Evolutionary conservation across 2,329 filamentous ascomycete species (phyloP).

Genomic region (Madurella fahalii): DNA sequence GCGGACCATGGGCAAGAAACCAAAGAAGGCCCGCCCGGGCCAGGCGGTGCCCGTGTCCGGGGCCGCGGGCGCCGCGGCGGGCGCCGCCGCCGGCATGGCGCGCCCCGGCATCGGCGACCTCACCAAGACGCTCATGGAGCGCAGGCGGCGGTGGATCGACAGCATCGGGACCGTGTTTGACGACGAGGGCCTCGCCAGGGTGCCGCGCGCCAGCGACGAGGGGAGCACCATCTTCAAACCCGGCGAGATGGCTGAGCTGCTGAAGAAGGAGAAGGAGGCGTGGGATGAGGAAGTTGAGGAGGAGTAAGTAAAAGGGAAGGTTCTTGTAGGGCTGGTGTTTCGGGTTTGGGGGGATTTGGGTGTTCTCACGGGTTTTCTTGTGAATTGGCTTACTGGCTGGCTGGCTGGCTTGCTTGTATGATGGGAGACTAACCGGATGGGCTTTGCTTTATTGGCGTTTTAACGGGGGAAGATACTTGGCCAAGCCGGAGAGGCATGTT

Average conservation of each 20-base stretch:
- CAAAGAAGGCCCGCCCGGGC: conserved; percentile 79
- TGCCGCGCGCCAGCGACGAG: conserved; percentile 64
- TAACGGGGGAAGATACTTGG: no score
- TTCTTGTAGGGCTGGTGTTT: not conserved
- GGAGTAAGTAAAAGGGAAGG: conserved; percentile 28
- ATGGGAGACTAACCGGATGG: no score
- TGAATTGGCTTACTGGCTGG: not conserved
- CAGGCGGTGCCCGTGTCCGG: conserved; percentile 37
- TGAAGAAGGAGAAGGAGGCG: conserved; percentile 72
- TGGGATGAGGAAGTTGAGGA: conserved; percentile 77
- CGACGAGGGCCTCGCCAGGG: conserved; percentile 68
- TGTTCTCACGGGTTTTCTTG: not conserved
- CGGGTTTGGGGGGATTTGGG: not conserved
- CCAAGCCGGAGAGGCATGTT: no score
- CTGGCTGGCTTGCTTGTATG: no score
- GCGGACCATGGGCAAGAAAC: conserved; percentile 87
- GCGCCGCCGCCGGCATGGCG: conserved; percentile 53
- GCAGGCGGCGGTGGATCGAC: conserved; percentile 82
- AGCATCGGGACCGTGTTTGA: conserved; percentile 89
- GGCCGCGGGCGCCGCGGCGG: conserved; percentile 53
- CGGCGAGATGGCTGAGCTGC: conserved; percentile 65
- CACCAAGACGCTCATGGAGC: conserved; percentile 88
- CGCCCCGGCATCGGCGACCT: conserved; percentile 85
- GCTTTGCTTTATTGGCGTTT: no score
- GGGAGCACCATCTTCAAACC: conserved; percentile 69